phyloP scores from a whole-genome alignment of 2,329 filamentous ascomycete species.

The Ophiosphaerella korrae region DNA sequence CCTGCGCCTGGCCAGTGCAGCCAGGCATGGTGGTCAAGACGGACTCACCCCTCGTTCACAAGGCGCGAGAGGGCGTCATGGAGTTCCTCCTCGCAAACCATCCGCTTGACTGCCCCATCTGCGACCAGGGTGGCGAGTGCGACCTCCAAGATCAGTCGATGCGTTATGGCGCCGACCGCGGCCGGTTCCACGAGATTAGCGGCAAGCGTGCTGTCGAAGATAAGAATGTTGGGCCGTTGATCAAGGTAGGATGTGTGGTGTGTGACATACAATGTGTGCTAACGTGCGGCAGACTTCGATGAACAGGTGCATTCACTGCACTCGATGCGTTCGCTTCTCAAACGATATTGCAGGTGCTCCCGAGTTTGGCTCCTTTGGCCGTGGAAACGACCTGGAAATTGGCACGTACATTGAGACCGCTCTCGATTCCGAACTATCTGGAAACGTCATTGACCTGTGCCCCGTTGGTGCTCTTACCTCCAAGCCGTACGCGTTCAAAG shows the following conservation, averaged over 20 bases:
- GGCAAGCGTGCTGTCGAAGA: constrained; percentile 99
- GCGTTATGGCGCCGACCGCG: constrained; percentile 94
- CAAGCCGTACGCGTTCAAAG: constrained; percentile 97
- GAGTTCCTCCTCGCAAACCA: constrained; percentile 97
- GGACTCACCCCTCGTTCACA: constrained; percentile 93
- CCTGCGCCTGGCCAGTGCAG: constrained; percentile 98
- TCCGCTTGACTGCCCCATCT: constrained; percentile 94
- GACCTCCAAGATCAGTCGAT: constrained; percentile 99
- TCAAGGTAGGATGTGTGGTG: constrained; percentile 65
- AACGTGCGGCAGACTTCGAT: constrained; percentile 74
- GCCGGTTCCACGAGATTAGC: constrained; percentile 92
- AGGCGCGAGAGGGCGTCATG: constrained; percentile 98
- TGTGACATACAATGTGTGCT: constrained; percentile 20
- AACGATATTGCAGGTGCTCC: constrained; percentile 97
- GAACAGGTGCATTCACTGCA: constrained; percentile 99
- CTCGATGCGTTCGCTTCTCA: constrained; percentile 94
- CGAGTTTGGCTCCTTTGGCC: constrained; percentile 90
- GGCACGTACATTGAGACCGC: constrained; percentile 96
- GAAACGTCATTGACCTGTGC: constrained; percentile 97
- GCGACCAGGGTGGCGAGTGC: constrained; percentile 98
- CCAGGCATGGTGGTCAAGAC: constrained; percentile 99
- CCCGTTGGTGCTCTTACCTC: constrained; percentile 95
- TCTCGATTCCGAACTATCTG: constrained; percentile 91
- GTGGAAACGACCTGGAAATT: constrained; percentile 97
- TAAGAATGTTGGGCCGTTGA: constrained; percentile 97